phyloP scores from a whole-genome alignment of 75 land plant species.

The Picea glauca region DNA sequence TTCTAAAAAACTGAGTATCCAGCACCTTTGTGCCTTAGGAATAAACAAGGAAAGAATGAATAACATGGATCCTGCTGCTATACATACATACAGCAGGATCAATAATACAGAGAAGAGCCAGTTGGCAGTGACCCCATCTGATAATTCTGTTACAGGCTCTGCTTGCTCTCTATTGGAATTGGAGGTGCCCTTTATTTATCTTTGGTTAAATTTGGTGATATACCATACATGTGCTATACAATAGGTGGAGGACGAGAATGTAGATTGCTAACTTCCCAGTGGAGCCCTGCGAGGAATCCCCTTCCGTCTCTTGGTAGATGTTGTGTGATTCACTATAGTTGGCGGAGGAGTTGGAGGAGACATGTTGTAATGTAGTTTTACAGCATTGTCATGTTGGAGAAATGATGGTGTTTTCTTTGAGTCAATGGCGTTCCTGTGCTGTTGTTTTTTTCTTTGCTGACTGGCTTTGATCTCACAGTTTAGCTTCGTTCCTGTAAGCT shows the following conservation, averaged over 20 bases:
- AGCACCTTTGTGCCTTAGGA: too few relatives aligned
- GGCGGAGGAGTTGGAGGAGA: not conserved
- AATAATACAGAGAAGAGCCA: too few relatives aligned
- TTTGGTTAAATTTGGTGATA: not conserved
- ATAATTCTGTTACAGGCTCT: not conserved
- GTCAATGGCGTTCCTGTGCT: not conserved
- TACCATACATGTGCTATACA: too few relatives aligned
- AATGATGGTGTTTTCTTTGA: not conserved
- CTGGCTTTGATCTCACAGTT: not conserved
- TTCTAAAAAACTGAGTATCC: too few relatives aligned
- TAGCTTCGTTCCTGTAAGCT: slow-evolving; percentile 4
- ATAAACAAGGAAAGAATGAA: too few relatives aligned
- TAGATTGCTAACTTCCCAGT: not conserved
- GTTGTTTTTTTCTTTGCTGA: not conserved
- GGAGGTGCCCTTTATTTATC: not conserved
- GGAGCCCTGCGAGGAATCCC: slow-evolving; percentile 11
- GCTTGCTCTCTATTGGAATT: not conserved
- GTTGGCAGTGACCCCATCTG: not conserved
- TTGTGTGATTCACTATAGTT: not conserved
- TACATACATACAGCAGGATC: too few relatives aligned
- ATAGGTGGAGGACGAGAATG: not conserved
- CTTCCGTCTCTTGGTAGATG: not conserved
- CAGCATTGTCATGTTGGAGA: not conserved
- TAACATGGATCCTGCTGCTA: too few relatives aligned
- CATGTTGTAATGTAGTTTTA: not conserved